Conservation (phyloP, 257 asterid genomes). For the Nicotiana obtusifolia region DNA sequence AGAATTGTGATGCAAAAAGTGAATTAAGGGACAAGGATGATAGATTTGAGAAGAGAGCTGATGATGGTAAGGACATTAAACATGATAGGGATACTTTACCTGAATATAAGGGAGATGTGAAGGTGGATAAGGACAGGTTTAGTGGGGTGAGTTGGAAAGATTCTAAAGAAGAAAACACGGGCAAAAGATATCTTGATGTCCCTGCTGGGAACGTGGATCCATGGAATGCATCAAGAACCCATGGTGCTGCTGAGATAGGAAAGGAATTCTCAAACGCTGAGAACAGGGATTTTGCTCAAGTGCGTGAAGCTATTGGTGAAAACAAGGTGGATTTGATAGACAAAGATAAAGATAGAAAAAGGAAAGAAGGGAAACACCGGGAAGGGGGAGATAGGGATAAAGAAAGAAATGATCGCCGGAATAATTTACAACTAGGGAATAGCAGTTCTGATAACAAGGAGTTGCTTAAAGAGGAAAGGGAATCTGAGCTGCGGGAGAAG, state of each 20-base stretch:
- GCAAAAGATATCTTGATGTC: slow-evolving; percentile 53
- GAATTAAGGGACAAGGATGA: slow-evolving; percentile 60
- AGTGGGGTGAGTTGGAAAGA: slow-evolving; percentile 61
- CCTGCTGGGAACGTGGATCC: slow-evolving; percentile 50
- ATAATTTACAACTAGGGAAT: slow-evolving; percentile 44
- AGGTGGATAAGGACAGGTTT: slow-evolving; percentile 62
- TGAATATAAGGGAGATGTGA: slow-evolving; percentile 51
- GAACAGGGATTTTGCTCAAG: slow-evolving; percentile 52
- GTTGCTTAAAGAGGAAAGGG: slow-evolving; percentile 61
- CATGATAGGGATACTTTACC: slow-evolving; percentile 56
- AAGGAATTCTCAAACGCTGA: slow-evolving; percentile 55
- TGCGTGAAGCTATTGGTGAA: slow-evolving; percentile 74
- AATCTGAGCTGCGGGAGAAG: slow-evolving; percentile 67
- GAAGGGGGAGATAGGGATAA: slow-evolving; percentile 92
- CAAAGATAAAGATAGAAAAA: slow-evolving; percentile 80
- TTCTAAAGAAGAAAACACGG: slow-evolving; percentile 47
- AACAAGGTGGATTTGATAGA: slow-evolving; percentile 71
- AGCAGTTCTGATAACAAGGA: slow-evolving; percentile 63
- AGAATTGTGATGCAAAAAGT: slow-evolving; percentile 49
- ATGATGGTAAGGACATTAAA: slow-evolving; percentile 58
- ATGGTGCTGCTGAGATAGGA: slow-evolving; percentile 44
- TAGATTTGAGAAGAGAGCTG: slow-evolving; percentile 43
- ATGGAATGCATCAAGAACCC: slow-evolving; percentile 56
- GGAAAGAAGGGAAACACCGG: slow-evolving; percentile 86
- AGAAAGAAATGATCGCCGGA: slow-evolving; percentile 73